Percentiles rank a stretch among this genome's conserved stretches.
Evolutionary conservation across 225 moss, liverwort and hornwort species (phyloP).

Genomic region (Polytrichum formosum): DNA sequence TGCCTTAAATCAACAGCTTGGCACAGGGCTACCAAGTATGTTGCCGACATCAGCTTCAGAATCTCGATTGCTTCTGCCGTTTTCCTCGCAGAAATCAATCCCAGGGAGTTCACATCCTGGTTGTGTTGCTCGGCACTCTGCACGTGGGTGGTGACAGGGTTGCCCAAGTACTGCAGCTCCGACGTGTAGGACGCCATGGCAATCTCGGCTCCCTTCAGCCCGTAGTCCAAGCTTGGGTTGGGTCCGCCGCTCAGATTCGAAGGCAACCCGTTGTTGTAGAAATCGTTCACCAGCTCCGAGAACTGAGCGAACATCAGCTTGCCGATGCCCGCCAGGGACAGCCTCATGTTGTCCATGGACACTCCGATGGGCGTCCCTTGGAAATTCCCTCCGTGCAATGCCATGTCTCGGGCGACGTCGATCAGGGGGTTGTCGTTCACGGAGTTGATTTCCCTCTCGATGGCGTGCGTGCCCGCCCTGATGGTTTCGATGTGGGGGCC

Average conservation of each 20-base stretch:
- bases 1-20: constrained; percentile 24
- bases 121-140: constrained; percentile 28
- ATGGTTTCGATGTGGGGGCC: constrained; percentile 17
- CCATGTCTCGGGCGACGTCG: constrained; percentile 16
- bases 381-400: constrained; percentile 30
- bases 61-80: constrained; percentile 25
- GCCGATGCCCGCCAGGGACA: constrained; percentile 25
- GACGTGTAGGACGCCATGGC: constrained; percentile 32
- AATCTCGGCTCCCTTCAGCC: constrained; percentile 24
- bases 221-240: constrained; percentile 28
- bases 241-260: constrained; percentile 22
- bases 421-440: constrained; percentile 29
- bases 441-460: constrained; percentile 31
- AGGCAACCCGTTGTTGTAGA: constrained; percentile 27
- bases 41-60: constrained; percentile 21
- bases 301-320: constrained; percentile 25
- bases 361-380: constrained; percentile 29
- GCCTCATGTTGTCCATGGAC: constrained; percentile 29
- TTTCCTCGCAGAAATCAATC: constrained; percentile 18
- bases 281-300: constrained; percentile 25
- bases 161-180: constrained; percentile 25
- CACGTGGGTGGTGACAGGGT: constrained; percentile 24
- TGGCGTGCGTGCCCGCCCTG: constrained; percentile 16
- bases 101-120: constrained; percentile 30
- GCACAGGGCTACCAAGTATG: constrained; percentile 20